Conservation (phyloP, 2,329 filamentous ascomycete species). For the Aureobasidium vineae region DNA sequence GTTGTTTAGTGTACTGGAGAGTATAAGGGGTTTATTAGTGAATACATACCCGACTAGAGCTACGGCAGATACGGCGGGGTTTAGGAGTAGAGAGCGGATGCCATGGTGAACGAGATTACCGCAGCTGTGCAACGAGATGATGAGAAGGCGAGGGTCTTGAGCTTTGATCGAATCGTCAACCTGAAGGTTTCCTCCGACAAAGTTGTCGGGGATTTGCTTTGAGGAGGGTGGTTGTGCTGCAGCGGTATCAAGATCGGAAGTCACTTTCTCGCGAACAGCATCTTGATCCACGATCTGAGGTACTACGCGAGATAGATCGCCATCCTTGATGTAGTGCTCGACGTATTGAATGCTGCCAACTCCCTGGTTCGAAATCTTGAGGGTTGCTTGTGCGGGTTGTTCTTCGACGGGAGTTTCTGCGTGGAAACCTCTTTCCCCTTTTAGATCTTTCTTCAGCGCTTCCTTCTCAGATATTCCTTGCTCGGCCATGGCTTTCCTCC, state of each 20-base stretch:
- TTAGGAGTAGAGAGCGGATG: constrained; percentile 79
- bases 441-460: neutral
- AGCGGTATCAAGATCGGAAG: constrained; percentile 30
- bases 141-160: constrained; percentile 62
- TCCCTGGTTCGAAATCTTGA: constrained; percentile 59
- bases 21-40: neutral
- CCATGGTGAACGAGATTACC: constrained; percentile 97
- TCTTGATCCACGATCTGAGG: constrained; percentile 52
- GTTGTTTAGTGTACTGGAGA: neutral
- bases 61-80: constrained; percentile 80
- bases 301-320: constrained; percentile 68
- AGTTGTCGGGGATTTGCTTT: constrained; percentile 6
- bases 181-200: constrained; percentile 20
- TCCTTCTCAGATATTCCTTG: constrained; percentile 5
- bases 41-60: constrained; percentile 74
- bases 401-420: constrained; percentile 25
- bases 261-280: constrained; percentile 18
- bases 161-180: constrained; percentile 31
- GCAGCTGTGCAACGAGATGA: constrained; percentile 94
- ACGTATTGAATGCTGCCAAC: constrained; percentile 75
- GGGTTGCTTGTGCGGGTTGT: constrained; percentile 45
- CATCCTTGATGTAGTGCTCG: constrained; percentile 69
- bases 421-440: constrained; percentile 27
- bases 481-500: constrained; percentile 42
- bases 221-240: neutral